Conservation (phyloP, 129 eudicot species). For the Helichrysum umbraculigerum region DNA sequence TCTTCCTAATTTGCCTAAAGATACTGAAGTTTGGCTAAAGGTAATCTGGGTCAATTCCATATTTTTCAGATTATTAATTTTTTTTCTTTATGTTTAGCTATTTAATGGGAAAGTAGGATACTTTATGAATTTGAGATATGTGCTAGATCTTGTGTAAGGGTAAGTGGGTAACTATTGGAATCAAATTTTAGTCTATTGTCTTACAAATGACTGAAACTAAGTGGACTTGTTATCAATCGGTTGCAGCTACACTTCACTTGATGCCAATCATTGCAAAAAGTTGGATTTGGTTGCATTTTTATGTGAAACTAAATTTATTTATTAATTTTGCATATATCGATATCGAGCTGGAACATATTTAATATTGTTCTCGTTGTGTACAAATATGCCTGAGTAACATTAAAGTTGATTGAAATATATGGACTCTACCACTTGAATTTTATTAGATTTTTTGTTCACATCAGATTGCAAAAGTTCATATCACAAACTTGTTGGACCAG, state of each 20-base stretch:
- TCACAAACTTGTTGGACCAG: neutral
- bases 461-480: neutral
- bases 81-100: neutral
- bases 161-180: neutral
- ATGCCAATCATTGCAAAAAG: neutral
- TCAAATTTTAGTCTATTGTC: neutral
- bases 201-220: neutral
- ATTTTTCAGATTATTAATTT: neutral
- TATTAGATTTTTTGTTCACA: neutral
- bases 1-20: constrained; percentile 85
- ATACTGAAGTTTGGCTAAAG: constrained; percentile 85
- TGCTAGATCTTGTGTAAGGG: neutral
- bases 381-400: neutral
- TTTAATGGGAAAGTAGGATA: neutral
- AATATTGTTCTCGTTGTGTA: neutral
- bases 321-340: neutral
- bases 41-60: constrained; percentile 30
- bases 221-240: neutral
- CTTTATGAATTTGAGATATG: neutral
- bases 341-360: no score
- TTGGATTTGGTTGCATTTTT: neutral
- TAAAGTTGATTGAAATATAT: neutral
- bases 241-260: neutral
- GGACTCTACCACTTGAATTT: neutral
- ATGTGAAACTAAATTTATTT: neutral